Conservation (phyloP, 345 rosid genomes). For the Eucalyptus curtisii region DNA sequence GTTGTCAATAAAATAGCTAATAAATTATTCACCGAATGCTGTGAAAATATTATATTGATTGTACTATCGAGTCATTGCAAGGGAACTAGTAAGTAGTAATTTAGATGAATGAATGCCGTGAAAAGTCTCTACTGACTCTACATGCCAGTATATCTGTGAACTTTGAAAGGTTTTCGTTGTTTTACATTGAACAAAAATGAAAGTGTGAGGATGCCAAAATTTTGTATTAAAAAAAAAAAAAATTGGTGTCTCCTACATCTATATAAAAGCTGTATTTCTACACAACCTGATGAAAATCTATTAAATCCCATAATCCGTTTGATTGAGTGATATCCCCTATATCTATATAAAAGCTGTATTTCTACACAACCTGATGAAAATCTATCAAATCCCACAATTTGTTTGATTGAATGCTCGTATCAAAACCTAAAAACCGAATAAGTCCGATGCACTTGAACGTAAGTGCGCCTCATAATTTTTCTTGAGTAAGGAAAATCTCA, state of each 20-base stretch:
- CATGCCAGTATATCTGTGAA: background rate
- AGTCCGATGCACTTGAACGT: background rate
- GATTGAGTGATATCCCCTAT: background rate
- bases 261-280: background rate
- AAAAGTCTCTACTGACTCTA: background rate
- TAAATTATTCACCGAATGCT: background rate
- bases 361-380: background rate
- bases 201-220: background rate
- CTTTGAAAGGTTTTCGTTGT: background rate
- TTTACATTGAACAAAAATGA: background rate
- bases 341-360: background rate
- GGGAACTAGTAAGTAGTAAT: background rate
- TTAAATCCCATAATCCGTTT: background rate
- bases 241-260: background rate
- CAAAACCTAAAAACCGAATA: background rate
- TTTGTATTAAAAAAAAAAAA: background rate
- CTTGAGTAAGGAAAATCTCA: background rate
- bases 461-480: background rate
- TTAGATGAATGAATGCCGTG: background rate
- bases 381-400: background rate
- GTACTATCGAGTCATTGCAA: background rate
- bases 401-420: background rate
- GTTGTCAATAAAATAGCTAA: background rate
- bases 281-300: background rate
- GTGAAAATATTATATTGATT: background rate